Base-by-base conservation (phyloP, 78 protist species). In the Speleostelium caveatum region DNA sequence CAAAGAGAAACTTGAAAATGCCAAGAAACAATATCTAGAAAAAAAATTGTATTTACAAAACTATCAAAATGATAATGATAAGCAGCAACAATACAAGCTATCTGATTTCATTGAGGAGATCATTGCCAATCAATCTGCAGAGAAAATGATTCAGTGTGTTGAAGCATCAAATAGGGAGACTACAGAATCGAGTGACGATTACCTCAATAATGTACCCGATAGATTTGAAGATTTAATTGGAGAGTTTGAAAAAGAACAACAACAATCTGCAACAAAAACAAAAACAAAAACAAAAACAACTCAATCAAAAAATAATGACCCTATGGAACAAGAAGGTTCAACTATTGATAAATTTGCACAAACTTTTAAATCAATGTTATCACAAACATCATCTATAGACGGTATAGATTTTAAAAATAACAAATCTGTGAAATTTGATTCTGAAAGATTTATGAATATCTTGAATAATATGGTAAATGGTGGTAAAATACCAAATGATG, bases 221-320 rank as follows among this genome's bases (percentile, higher is more conserved):
- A 53, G 67, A 71, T 45, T 69, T 32, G 91, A 83, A 33, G 91
- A 83, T 69, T 59, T 83, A 30, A n/a, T 83, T 19, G 19, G 39
- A 21, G 80, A 69, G 32, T 83, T 83, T 33, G 77, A 67, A 63
- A 80, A 28, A 10, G 39, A 49, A 53, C 3, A 32, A 28, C 16
- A 17, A 14, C 33, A n/a, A 19, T 8, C 62, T 8, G 32, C 73
- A 21, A 76, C 55, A 72, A 72, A 5, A 73, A 73, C 49, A 73
- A 63, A 35, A 76, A 39, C 21, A 30, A 62, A 8, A 67, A 67
- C 33, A 67, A 67, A 1, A 35, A 39, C 5, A 35, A 67, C 6
- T 3, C 8, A 68, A 62, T 32, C 5, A 30, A n/a, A n/a, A n/a
- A n/a, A n/a, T n/a, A n/a, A n/a, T n/a, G n/a, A n/a, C n/a, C n/a